phyloP scores from a whole-genome alignment of 2,329 filamentous ascomycete species.

The Graphilbum fragrans region DNA sequence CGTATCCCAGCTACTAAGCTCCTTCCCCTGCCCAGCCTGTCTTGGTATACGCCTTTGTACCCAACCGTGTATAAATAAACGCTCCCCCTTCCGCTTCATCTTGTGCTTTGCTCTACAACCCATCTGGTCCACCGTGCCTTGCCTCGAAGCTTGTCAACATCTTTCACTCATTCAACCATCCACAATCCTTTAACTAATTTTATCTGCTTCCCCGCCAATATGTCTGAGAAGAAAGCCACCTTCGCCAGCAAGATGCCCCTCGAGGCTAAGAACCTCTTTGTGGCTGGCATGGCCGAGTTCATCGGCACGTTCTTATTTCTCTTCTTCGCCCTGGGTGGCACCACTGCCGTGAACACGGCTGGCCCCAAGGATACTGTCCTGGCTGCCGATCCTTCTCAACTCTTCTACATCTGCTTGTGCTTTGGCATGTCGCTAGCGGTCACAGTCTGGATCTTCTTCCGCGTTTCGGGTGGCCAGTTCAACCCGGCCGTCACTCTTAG shows the following conservation, averaged over 20 bases:
- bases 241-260: slow-evolving; percentile 8
- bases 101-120: too few relatives aligned
- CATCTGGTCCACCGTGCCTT: too few relatives aligned
- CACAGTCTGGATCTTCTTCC: slow-evolving; percentile 45
- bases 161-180: too few relatives aligned
- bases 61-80: too few relatives aligned
- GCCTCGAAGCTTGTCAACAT: too few relatives aligned
- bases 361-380: slow-evolving; percentile 8
- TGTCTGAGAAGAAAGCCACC: not conserved
- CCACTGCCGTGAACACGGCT: slow-evolving; percentile 15
- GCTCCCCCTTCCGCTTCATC: too few relatives aligned
- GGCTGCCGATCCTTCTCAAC: slow-evolving; percentile 17
- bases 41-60: too few relatives aligned
- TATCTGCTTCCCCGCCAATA: not conserved
- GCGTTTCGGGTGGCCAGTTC: slow-evolving; percentile 39
- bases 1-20: too few relatives aligned
- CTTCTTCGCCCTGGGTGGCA: slow-evolving; percentile 21
- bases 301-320: slow-evolving; percentile 42
- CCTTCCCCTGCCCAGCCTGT: too few relatives aligned
- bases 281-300: slow-evolving; percentile 36
- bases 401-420: slow-evolving; percentile 36
- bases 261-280: slow-evolving; percentile 19
- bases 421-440: slow-evolving; percentile 39
- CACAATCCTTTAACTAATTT: too few relatives aligned
- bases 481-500: slow-evolving; percentile 42